phyloP scores from a whole-genome alignment of 805 yeast species.

The Saccharomycopsis guyanensis region DNA sequence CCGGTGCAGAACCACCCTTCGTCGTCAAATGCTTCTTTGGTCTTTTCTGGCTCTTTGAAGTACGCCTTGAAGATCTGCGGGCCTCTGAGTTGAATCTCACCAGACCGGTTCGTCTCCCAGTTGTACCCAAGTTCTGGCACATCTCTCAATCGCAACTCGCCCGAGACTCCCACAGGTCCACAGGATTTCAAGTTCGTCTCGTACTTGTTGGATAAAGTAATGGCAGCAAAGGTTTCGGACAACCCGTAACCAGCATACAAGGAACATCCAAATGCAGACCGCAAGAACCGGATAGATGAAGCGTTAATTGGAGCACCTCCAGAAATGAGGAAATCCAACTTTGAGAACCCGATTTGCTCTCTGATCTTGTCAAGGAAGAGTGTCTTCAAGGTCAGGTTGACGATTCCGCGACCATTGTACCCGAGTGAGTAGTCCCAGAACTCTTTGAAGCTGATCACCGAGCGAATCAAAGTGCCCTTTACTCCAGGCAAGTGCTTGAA shows the following conservation, averaged over 20 bases:
- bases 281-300: slow-evolving; percentile 45
- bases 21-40: slow-evolving; percentile 34
- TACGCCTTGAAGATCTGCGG: slow-evolving; percentile 48
- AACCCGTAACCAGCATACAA: slow-evolving; percentile 51
- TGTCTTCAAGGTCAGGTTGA: slow-evolving; percentile 9
- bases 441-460: slow-evolving; percentile 11
- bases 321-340: slow-evolving; percentile 28
- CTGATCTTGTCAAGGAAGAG: slow-evolving; percentile 29
- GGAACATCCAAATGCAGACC: slow-evolving; percentile 39
- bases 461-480: slow-evolving; percentile 14
- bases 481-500: slow-evolving; percentile 15
- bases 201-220: slow-evolving; percentile 31
- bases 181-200: slow-evolving; percentile 34
- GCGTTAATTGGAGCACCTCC: slow-evolving; percentile 61
- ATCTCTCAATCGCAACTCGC: slow-evolving; percentile 48
- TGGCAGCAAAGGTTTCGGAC: slow-evolving; percentile 58
- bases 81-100: slow-evolving; percentile 52
- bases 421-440: slow-evolving; percentile 11
- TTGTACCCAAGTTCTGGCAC: slow-evolving; percentile 42
- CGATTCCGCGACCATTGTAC: slow-evolving; percentile 7
- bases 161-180: slow-evolving; percentile 43
- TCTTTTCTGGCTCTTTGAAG: slow-evolving; percentile 42
- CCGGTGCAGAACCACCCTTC: slow-evolving; percentile 57
- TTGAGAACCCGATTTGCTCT: slow-evolving; percentile 33
- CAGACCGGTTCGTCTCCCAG: slow-evolving; percentile 29